Conservation (phyloP, 148 eudicot genomes). For the Vaccinium macrocarpon region DNA sequence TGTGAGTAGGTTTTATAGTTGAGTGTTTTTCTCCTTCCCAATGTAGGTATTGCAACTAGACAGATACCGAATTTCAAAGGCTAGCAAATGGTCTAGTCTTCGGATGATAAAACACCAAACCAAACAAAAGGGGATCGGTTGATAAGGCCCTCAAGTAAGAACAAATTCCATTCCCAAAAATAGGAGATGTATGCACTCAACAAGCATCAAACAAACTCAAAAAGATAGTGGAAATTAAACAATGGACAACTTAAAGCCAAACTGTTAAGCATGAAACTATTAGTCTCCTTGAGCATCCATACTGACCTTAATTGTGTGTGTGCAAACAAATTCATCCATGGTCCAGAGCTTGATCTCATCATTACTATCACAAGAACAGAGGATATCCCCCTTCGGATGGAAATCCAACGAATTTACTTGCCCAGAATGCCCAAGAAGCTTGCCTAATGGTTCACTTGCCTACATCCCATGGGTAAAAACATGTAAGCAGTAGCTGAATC, state of each 20-base stretch:
- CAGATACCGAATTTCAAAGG: background rate
- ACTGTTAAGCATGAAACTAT: background rate
- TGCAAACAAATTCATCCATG: constrained; percentile 25
- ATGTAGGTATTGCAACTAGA: background rate
- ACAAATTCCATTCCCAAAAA: background rate
- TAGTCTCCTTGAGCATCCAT: background rate
- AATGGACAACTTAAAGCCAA: background rate
- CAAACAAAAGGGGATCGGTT: background rate
- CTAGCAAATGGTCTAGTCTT: background rate
- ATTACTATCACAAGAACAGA: constrained; percentile 52
- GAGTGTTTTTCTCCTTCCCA: background rate
- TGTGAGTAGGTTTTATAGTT: background rate
- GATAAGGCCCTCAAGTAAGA: background rate
- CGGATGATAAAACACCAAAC: background rate
- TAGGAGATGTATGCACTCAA: background rate
- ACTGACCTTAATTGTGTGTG: constrained; percentile 36
- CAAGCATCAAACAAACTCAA: background rate
- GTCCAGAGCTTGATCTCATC: constrained; percentile 44
- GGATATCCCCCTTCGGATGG: constrained; percentile 43
- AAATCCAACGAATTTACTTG: constrained; percentile 51
- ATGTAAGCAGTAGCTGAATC: background rate
- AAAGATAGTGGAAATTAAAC: background rate
- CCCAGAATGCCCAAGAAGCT: constrained; percentile 37
- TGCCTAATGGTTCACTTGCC: constrained; percentile 18
- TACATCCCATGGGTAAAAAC: constrained; percentile 15